Percentiles rank a stretch among this genome's conserved stretches.
Conservation (phyloP, 139 green algal species). For the Penium margaritaceum region DNA sequence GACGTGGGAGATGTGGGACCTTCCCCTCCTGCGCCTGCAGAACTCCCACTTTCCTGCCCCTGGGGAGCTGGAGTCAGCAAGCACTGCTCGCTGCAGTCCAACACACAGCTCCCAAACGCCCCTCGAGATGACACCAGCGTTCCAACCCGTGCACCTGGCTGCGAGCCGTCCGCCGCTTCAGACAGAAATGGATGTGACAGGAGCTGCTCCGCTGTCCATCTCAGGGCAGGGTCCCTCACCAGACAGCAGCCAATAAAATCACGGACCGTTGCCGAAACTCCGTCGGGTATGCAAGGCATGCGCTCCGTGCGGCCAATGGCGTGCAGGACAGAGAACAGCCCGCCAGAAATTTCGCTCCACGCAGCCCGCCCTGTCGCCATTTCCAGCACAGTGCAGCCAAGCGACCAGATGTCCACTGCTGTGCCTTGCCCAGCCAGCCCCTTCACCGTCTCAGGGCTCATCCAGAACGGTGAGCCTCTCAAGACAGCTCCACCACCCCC, state of each 20-base stretch:
- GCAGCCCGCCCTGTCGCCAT: slow-evolving; percentile 50
- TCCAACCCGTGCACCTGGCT: too few relatives aligned
- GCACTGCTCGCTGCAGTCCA: too few relatives aligned
- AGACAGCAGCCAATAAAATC: slow-evolving; percentile 78
- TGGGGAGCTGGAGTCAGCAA: too few relatives aligned
- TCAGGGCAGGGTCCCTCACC: slow-evolving; percentile 48
- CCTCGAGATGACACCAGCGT: too few relatives aligned
- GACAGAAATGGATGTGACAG: slow-evolving; percentile 58
- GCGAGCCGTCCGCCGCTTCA: too few relatives aligned
- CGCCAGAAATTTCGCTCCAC: slow-evolving; percentile 44
- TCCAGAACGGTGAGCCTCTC: slow-evolving; percentile 17
- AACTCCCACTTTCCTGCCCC: too few relatives aligned
- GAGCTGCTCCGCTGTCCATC: slow-evolving; percentile 50
- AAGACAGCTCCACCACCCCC: too few relatives aligned
- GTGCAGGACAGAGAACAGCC: slow-evolving; percentile 76
- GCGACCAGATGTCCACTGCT: slow-evolving; percentile 48
- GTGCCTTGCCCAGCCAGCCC: slow-evolving; percentile 14
- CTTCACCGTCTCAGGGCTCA: slow-evolving; percentile 19
- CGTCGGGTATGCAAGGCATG: slow-evolving; percentile 58
- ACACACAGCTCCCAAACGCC: too few relatives aligned
- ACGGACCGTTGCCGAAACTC: slow-evolving; percentile 36
- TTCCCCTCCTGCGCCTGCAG: too few relatives aligned
- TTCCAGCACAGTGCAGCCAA: slow-evolving; percentile 54
- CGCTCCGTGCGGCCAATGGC: slow-evolving; percentile 75
- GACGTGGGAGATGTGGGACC: too few relatives aligned